Evolutionary conservation across 805 yeast species (phyloP).

Genomic region (Suhomyces xylopsoci): DNA sequence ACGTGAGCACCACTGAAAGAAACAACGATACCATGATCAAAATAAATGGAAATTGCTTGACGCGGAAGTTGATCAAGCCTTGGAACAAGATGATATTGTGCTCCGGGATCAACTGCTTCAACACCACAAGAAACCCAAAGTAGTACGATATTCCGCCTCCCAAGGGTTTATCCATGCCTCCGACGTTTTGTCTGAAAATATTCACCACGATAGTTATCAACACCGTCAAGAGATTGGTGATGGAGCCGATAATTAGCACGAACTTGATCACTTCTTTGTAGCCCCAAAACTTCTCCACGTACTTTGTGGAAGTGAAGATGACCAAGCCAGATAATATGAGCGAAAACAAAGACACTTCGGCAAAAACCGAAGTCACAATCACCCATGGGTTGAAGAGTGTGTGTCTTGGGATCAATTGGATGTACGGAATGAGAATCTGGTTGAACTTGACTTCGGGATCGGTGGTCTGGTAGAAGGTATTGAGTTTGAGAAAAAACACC

Average conservation of each 20-base stretch:
- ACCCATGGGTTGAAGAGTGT: slow-evolving; percentile 64
- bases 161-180: slow-evolving; percentile 42
- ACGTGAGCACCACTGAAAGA: slow-evolving; percentile 33
- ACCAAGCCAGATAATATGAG: slow-evolving; percentile 39
- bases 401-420: slow-evolving; percentile 63
- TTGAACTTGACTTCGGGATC: slow-evolving; percentile 21
- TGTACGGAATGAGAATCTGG: slow-evolving; percentile 49
- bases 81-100: slow-evolving; percentile 49
- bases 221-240: slow-evolving; percentile 55
- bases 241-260: slow-evolving; percentile 50
- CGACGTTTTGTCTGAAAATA: slow-evolving; percentile 31
- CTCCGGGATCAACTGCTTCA: slow-evolving; percentile 58
- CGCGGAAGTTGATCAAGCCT: slow-evolving; percentile 46
- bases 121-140: slow-evolving; percentile 54
- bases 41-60: slow-evolving; percentile 61
- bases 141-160: slow-evolving; percentile 52
- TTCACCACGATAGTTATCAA: slow-evolving; percentile 38
- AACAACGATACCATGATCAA: slow-evolving; percentile 27
- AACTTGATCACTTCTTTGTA: slow-evolving; percentile 47
- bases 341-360: slow-evolving; percentile 51
- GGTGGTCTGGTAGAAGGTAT: slow-evolving; percentile 18
- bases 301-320: slow-evolving; percentile 40
- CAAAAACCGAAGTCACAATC: slow-evolving; percentile 57
- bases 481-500: slow-evolving; percentile 42
- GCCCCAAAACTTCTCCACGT: slow-evolving; percentile 54